Evolutionary conservation across 306 rosid species (phyloP).

Genomic region (Vicia sativa): DNA sequence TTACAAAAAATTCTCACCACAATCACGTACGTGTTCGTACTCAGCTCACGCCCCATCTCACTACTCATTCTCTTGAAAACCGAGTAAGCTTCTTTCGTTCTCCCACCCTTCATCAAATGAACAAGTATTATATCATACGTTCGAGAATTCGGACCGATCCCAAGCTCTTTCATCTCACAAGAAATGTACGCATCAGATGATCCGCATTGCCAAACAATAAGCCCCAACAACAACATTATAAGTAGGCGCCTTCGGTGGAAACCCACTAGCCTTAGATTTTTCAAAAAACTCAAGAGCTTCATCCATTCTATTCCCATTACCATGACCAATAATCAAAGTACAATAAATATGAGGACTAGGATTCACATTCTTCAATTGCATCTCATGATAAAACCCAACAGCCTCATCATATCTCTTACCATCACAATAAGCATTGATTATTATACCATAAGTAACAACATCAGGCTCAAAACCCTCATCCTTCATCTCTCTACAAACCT

Average conservation of each 20-base stretch:
- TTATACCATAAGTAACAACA: constrained; percentile 73
- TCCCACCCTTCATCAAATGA: constrained; percentile 63
- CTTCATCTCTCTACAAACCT: constrained; percentile 78
- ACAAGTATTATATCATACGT: constrained; percentile 72
- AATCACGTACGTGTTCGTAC: constrained; percentile 68
- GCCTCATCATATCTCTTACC: constrained; percentile 67
- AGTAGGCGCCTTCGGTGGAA: constrained; percentile 62
- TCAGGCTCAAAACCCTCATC: constrained; percentile 73
- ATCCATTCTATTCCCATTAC: constrained; percentile 65
- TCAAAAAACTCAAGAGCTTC: constrained; percentile 74
- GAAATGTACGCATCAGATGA: constrained; percentile 61
- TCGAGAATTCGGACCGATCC: constrained; percentile 75
- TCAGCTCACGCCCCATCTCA: constrained; percentile 65
- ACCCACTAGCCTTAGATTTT: constrained; percentile 57
- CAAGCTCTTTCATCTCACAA: constrained; percentile 63
- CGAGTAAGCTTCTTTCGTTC: constrained; percentile 62
- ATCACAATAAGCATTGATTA: constrained; percentile 73
- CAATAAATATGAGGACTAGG: constrained; percentile 80
- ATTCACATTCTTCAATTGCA: constrained; percentile 54
- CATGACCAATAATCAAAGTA: constrained; percentile 78
- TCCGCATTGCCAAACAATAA: constrained; percentile 67
- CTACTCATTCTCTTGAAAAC: constrained; percentile 64
- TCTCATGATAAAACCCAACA: constrained; percentile 58
- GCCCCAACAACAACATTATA: constrained; percentile 90
- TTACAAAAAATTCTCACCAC: constrained; percentile 84